A percentile compares a stretch with the other conserved stretches of the same genome.
These are phyloP conservation scores for Penicillium cinerascens DNA, from an alignment of 495 filamentous ascomycete genomes.

Conservation along the genomic window DNA sequence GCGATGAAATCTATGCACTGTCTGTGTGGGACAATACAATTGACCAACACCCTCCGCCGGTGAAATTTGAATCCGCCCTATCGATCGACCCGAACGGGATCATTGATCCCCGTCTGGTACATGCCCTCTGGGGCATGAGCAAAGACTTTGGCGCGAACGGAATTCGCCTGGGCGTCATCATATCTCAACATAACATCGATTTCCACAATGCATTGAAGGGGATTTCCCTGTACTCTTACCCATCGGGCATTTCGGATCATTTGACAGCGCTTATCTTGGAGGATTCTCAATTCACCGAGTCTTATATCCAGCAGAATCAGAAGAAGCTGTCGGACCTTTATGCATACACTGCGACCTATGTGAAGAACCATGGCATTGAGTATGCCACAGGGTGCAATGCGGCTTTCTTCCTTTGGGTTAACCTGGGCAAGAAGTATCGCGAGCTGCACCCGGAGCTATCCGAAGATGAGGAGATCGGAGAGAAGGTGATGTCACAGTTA, in stretches of 20 bases:
- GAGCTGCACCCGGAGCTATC: constrained; percentile 25
- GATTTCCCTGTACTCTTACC: constrained; percentile 41
- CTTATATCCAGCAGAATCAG: constrained; percentile 41
- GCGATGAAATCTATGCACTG: constrained; percentile 62
- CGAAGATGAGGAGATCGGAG: constrained; percentile 18
- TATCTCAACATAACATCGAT: constrained; percentile 43
- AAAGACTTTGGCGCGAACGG: constrained; percentile 61
- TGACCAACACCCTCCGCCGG: constrained; percentile 18
- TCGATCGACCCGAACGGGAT: constrained; percentile 45
- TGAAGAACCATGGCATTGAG: constrained; percentile 37
- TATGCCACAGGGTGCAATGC: constrained; percentile 44
- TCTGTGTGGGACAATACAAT: constrained; percentile 45
- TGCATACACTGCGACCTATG: constrained; percentile 28
- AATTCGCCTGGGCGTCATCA: constrained; percentile 51
- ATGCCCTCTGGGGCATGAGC: constrained; percentile 59
- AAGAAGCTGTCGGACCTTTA: constrained; percentile 36
- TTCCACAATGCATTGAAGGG: constrained; percentile 38
- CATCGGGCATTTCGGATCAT: constrained; percentile 43
- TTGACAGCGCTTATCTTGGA: constrained; percentile 46
- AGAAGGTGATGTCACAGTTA: constrained; percentile 30
- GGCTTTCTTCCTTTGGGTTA: constrained; percentile 59
- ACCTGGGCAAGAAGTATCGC: constrained; percentile 43
- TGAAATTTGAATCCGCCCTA: constrained; percentile 50
- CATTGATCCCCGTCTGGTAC: constrained; percentile 50
- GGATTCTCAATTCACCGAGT: constrained; percentile 42